phyloP scores from a whole-genome alignment of 176 grass and related monocot species.

The Juncus inflexus region DNA sequence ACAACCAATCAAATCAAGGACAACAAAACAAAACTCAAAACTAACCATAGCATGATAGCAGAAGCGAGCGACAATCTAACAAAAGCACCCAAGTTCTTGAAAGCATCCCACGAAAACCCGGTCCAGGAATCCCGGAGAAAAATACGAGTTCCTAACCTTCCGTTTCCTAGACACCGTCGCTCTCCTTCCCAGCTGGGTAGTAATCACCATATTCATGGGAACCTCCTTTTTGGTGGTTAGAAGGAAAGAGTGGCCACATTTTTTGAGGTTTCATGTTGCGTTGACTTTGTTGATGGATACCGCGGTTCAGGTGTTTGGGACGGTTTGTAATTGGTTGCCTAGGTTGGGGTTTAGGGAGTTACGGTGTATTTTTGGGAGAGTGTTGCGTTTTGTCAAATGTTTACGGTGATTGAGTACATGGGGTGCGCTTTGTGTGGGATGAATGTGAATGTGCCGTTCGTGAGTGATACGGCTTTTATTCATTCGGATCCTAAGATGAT shows the following conservation, averaged over 20 bases:
- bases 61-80: slow-evolving; percentile 65
- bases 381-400: slow-evolving; percentile 62
- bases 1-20: neutral
- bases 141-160: slow-evolving; percentile 55
- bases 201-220: slow-evolving; percentile 60
- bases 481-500: slow-evolving; percentile 85
- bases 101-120: slow-evolving; percentile 49
- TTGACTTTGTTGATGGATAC: slow-evolving; percentile 84
- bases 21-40: neutral
- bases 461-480: slow-evolving; percentile 74
- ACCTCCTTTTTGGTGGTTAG: slow-evolving; percentile 76
- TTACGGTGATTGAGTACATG: slow-evolving; percentile 81
- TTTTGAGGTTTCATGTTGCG: slow-evolving; percentile 84
- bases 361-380: slow-evolving; percentile 73
- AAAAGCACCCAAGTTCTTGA: slow-evolving; percentile 43
- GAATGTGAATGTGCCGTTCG: slow-evolving; percentile 70
- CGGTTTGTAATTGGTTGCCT: slow-evolving; percentile 82
- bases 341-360: slow-evolving; percentile 47
- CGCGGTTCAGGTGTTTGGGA: slow-evolving; percentile 62
- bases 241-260: slow-evolving; percentile 76
- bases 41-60: slow-evolving; percentile 70
- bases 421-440: slow-evolving; percentile 61
- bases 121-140: slow-evolving; percentile 51
- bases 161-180: slow-evolving; percentile 82
- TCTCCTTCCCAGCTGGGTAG: slow-evolving; percentile 64